Percentiles rank a stretch among this genome's conserved stretches.
These are phyloP conservation scores for Odonthalia washingtoniensis DNA, from an alignment of 31 red algal species.

Conservation along the genomic window DNA sequence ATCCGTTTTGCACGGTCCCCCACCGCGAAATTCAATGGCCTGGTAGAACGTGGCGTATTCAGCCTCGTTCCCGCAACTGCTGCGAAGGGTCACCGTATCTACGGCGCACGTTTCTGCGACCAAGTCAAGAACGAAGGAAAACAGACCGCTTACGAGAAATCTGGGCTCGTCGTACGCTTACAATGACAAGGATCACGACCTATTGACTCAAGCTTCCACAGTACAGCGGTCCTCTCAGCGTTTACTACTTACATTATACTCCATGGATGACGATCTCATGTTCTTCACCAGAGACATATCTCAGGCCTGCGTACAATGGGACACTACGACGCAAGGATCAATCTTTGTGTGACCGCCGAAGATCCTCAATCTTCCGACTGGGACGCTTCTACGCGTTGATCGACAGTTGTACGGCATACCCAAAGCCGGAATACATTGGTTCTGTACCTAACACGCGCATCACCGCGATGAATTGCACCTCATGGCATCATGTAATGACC, in stretches of 20 bases:
- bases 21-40: neutral
- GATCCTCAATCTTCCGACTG: neutral
- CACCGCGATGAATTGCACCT: neutral
- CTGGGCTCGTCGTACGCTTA: conserved; percentile 10
- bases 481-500: neutral
- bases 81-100: neutral
- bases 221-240: neutral
- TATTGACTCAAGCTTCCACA: neutral
- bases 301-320: neutral
- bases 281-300: neutral
- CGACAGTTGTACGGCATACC: conserved; percentile 41
- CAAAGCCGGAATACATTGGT: conserved; percentile 12
- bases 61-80: neutral
- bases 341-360: neutral
- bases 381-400: neutral
- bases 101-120: neutral
- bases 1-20: conserved; percentile 19
- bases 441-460: conserved; percentile 12
- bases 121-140: neutral
- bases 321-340: neutral
- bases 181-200: conserved; percentile 7
- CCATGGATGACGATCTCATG: neutral
- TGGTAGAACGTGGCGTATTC: neutral
- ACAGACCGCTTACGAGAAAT: conserved; percentile 1
- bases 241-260: neutral